These are phyloP conservation scores for Sphaerobolus stellatus DNA, from an alignment of 1,284 basidiomycete genomes.

Conservation along the genomic window DNA sequence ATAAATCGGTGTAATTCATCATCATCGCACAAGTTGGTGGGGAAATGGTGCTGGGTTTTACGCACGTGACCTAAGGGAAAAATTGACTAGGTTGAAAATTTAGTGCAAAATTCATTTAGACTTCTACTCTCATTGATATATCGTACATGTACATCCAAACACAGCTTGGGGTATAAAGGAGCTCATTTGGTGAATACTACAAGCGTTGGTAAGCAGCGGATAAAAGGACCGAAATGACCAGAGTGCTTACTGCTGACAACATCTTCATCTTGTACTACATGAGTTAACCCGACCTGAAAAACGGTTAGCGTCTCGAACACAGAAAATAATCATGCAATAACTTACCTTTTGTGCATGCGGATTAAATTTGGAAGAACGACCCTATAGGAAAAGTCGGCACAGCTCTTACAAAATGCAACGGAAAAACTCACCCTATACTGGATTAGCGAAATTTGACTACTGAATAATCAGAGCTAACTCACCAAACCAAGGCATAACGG, in stretches of 20 bases:
- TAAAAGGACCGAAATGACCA: not conserved
- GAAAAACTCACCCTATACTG: not conserved
- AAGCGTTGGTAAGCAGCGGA: not conserved
- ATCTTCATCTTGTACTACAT: conserved; percentile 91
- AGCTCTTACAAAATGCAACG: conserved; percentile 16
- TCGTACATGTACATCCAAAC: no score
- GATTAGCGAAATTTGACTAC: conserved; percentile 1
- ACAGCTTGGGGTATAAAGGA: no score
- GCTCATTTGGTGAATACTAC: conserved; percentile 41
- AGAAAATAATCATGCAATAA: not conserved
- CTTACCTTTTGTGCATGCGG: conserved; percentile 90
- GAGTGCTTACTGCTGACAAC: conserved; percentile 80
- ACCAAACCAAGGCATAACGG: conserved; percentile 90
- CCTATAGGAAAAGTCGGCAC: conserved; percentile 42
- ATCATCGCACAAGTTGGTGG: no score
- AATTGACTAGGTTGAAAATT: no score
- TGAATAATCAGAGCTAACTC: no score
- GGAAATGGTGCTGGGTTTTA: no score
- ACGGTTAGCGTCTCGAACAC: not conserved
- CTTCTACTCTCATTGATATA: no score
- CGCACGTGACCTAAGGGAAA: no score
- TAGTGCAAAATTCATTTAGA: no score
- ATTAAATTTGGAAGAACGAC: conserved; percentile 86
- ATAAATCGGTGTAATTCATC: no score
- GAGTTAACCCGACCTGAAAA: conserved; percentile 63